Evolutionary conservation across 225 moss, liverwort and hornwort genomes (phyloP), one percentile per base, ranked within the genome.

Genomic region (Polytrichum commune): DNA sequence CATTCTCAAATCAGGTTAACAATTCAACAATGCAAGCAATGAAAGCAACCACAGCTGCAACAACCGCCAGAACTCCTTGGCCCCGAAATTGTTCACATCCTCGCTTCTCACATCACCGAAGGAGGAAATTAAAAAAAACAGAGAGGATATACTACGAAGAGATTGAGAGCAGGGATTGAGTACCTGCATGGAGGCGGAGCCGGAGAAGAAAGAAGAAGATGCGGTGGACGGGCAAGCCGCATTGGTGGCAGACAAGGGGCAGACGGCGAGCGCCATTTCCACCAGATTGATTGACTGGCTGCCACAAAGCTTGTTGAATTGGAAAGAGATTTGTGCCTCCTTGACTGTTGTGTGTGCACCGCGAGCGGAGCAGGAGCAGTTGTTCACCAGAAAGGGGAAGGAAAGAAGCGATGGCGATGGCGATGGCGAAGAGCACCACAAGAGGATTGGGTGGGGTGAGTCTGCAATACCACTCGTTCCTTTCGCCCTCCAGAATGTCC

Each of bases 221-320:
- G 72, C 22, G 53, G 62, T 72, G 32, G 62, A 57, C 22, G 75
- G 70, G 71, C 82, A 80, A 46, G 46, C 46, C 13, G 46, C 16
- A 13, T 46, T 46, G 46, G 16, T 46, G 4, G 75, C 6, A 57
- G 78, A 73, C 83, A 78, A 53, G 38, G 83, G 63, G 70, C 28
- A 72, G 61, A 80, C 65, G 68, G 78, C 77, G 77, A 73, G 75
- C 71, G 80, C 82, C 86, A 83, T 86, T 18, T 67, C 70, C 32
- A 61, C 72, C 46, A 46, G 16, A 16, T 16, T 16, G 46, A 46
- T 16, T 46, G 16, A 46, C 3, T 46, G 13, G 35, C 35, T 46
- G 46, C 46, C 46, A 3, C 46, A 46, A 46, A 46, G 16, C 46
- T 46, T 46, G 46, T 3, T 46, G 46, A 46, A 13, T 46, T 46